Percentiles rank a stretch among this genome's conserved stretches.
Conservation (phyloP, 2,329 filamentous ascomycete species). For the Fusarium secorum region DNA sequence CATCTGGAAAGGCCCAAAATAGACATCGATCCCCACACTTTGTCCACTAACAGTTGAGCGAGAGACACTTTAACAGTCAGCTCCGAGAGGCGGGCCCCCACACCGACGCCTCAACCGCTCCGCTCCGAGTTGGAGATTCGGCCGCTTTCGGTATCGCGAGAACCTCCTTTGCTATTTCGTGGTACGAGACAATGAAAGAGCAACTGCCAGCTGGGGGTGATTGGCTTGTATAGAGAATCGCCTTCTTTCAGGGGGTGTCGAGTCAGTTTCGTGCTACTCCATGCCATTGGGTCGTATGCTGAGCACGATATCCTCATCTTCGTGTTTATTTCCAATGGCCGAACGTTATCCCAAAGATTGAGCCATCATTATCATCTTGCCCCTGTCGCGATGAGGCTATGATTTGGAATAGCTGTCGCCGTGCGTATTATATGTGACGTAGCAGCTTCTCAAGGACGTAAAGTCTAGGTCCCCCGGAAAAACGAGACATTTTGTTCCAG, state of each 20-base stretch:
- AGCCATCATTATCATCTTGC: not conserved
- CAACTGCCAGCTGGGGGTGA: not conserved
- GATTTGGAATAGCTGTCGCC: slow-evolving; percentile 15
- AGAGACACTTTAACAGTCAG: slow-evolving; percentile 4
- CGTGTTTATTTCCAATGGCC: not conserved
- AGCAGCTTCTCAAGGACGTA: slow-evolving; percentile 19
- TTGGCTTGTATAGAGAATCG: not conserved
- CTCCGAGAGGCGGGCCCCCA: slow-evolving; percentile 32
- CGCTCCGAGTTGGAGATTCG: slow-evolving; percentile 32
- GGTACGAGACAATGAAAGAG: not conserved
- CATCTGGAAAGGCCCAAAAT: slow-evolving; percentile 36
- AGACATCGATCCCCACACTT: slow-evolving; percentile 33
- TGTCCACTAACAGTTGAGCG: slow-evolving; percentile 16
- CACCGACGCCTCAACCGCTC: slow-evolving; percentile 15
- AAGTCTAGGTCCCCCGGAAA: slow-evolving; percentile 10
- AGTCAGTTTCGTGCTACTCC: not conserved
- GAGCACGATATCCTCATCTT: slow-evolving; percentile 10
- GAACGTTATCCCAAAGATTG: not conserved
- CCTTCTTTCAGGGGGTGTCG: not conserved
- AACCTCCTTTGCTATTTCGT: slow-evolving; percentile 8
- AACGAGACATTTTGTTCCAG: slow-evolving; percentile 17
- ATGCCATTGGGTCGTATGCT: slow-evolving; percentile 1
- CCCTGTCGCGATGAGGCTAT: slow-evolving; percentile 30
- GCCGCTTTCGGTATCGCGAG: slow-evolving; percentile 25
- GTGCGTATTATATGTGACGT: slow-evolving; percentile 36